Conservation (phyloP, 2,329 filamentous ascomycete genomes). For the Ceratocystis smalleyi region DNA sequence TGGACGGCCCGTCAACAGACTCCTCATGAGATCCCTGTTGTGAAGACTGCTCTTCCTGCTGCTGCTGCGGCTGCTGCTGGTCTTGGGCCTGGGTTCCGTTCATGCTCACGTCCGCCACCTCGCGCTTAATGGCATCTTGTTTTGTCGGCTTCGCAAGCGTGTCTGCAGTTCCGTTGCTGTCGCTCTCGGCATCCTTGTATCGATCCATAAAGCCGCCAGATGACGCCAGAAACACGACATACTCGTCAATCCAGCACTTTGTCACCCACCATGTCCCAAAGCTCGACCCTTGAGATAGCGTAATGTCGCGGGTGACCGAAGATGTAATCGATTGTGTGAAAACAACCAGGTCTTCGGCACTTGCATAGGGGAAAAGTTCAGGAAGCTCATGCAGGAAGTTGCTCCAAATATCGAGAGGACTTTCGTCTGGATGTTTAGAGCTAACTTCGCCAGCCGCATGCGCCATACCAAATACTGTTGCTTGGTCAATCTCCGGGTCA, state of each 20-base stretch:
- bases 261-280: constrained; percentile 92
- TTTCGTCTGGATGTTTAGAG: constrained; percentile 24
- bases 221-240: constrained; percentile 78
- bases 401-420: constrained; percentile 66
- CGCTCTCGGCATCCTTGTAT: constrained; percentile 27
- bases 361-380: constrained; percentile 55
- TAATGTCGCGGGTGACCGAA: constrained; percentile 65
- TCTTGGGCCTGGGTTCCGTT: neutral
- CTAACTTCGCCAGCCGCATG: neutral
- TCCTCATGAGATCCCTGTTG: neutral
- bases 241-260: constrained; percentile 90
- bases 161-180: neutral
- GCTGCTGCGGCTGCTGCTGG: neutral
- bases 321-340: constrained; percentile 63
- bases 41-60: neutral
- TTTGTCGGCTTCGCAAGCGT: neutral
- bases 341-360: constrained; percentile 56
- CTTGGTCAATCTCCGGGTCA: constrained; percentile 47
- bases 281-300: constrained; percentile 59
- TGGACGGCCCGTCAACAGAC: neutral
- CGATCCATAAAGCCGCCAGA: constrained; percentile 71
- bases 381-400: constrained; percentile 55
- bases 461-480: constrained; percentile 44
- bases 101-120: neutral
- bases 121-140: neutral